Evolutionary conservation across 2,329 filamentous ascomycete species (phyloP).

Genomic region (Aspergillus sp.): DNA sequence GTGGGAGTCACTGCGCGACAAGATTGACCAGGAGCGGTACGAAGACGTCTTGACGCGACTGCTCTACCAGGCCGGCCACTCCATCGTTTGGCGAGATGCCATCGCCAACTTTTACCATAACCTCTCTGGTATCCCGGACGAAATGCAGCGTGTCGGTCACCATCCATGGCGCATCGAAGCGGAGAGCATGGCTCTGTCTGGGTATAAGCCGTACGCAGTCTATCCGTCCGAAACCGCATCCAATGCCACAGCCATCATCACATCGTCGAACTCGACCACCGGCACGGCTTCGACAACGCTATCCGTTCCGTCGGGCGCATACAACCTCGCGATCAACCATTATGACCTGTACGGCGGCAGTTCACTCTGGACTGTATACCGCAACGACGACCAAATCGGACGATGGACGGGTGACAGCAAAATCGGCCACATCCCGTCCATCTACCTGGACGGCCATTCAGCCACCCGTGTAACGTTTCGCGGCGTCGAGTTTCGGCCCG

Average conservation of each 20-base stretch:
- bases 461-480: slow-evolving; percentile 57
- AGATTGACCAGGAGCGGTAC: slow-evolving; percentile 55
- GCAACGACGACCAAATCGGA: slow-evolving; percentile 50
- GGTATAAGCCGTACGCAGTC: slow-evolving; percentile 51
- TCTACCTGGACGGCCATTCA: slow-evolving; percentile 58
- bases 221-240: slow-evolving; percentile 56
- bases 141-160: slow-evolving; percentile 49
- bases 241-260: slow-evolving; percentile 50
- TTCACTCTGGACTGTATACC: slow-evolving; percentile 48
- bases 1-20: slow-evolving; percentile 51
- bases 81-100: slow-evolving; percentile 63
- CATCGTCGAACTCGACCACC: slow-evolving; percentile 44
- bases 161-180: slow-evolving; percentile 64
- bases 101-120: slow-evolving; percentile 60
- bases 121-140: slow-evolving; percentile 55
- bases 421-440: slow-evolving; percentile 53
- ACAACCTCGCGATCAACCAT: slow-evolving; percentile 48
- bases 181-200: slow-evolving; percentile 55
- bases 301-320: background rate
- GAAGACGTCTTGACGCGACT: slow-evolving; percentile 54
- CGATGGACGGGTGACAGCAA: slow-evolving; percentile 54
- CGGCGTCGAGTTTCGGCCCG: slow-evolving; percentile 44
- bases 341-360: slow-evolving; percentile 56
- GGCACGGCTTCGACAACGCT: slow-evolving; percentile 43
- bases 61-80: slow-evolving; percentile 61